Evolutionary conservation across 208 protist genomes (phyloP), one percentile per base, ranked within the genome.

Genomic region (Crithidia sp.): DNA sequence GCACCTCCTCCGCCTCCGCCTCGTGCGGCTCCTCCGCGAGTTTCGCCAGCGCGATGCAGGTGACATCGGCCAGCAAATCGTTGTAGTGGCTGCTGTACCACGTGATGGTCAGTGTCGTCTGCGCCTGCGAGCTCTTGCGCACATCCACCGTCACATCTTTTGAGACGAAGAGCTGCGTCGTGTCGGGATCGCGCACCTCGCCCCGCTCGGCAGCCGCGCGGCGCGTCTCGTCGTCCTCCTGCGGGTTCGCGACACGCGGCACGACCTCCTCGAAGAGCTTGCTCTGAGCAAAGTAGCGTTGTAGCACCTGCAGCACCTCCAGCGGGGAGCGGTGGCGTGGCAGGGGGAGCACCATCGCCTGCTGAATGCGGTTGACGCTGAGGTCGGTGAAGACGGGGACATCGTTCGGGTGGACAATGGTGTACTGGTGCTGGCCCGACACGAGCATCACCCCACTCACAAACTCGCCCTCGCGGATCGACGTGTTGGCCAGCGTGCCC

Each of bases 401-500:
- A 53, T 98, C 93, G 36, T 90, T 86, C 2, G 90, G 89, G 71
- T 95, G 87, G 7, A 98, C 86, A 36, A 98, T 76, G 45, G 67
- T 92, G 82, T 95, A 92, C 43, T 87, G 67, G 67, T 96, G 90
- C 70, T 96, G 86, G 0, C 90, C 86, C 4, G 90, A 95, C 5
- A 96, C 82, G 28, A 98, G 85, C 81, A 98, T 92, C 49, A 96
- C 90, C 17, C 91, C 90, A 59, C 86, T 93, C 39, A 97, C 90
- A 59, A 93, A 91, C 41, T 90, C 85, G 40, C 88, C 90, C 63
- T 77, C 76, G 28, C 67, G 85, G 13, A 83, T 75, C 3, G 69
- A 70, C 39, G 67, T 67, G 63, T 66, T 88, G 28, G 93, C 91
- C 45, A 96, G 82, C 17, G 73, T 68, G 44, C 95, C 93, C 73